Conservation (phyloP, 108 stramenopile species). For the Hondaea fermentalgiana region DNA sequence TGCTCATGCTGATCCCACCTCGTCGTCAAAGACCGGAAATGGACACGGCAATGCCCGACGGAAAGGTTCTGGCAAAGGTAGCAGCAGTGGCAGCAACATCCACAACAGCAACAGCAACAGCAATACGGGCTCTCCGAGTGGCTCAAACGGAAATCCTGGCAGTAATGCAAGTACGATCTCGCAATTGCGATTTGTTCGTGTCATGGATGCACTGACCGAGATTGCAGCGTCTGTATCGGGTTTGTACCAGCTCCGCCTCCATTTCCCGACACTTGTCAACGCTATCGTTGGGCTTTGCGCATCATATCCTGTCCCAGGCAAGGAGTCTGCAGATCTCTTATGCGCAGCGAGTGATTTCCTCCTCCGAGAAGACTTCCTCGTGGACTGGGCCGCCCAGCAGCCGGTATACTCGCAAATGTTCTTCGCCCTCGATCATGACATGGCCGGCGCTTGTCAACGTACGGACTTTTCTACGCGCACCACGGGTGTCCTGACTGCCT, state of each 20-base stretch:
- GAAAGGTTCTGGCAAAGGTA: too few species aligned
- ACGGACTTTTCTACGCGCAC: neutral
- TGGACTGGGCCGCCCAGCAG: neutral
- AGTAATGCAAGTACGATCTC: neutral
- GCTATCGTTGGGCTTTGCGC: neutral
- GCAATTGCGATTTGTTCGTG: neutral
- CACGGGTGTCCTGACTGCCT: neutral
- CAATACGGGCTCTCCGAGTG: neutral
- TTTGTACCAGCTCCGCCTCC: neutral
- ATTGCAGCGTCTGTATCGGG: neutral
- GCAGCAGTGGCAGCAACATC: too few species aligned
- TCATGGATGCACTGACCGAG: neutral
- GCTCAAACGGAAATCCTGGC: neutral
- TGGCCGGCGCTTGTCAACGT: neutral
- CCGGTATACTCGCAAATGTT: neutral
- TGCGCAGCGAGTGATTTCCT: neutral
- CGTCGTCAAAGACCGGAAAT: too few species aligned
- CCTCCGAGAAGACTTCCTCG: neutral
- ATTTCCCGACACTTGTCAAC: neutral
- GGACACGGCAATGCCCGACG: too few species aligned
- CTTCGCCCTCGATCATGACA: neutral
- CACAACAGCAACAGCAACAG: neutral
- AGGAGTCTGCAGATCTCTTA: neutral
- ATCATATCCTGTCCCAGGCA: neutral
- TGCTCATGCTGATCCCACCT: too few species aligned